Conservation (phyloP, 2,329 filamentous ascomycete genomes). For the Dendrostoma leiphaemia region DNA sequence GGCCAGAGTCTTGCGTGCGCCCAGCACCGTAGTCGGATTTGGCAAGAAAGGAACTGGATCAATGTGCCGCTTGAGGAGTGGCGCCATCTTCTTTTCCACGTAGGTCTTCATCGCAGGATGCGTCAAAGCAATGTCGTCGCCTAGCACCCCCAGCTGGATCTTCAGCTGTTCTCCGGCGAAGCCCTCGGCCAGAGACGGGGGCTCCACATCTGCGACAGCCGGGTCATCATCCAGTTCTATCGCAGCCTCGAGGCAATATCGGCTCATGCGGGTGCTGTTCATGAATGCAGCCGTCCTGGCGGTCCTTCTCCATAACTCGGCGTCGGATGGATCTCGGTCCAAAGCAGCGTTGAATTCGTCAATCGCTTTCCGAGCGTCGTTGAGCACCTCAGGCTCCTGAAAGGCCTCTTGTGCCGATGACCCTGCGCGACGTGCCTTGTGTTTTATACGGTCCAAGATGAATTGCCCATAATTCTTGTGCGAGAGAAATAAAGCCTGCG, state of each 20-base stretch:
- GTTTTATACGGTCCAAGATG: constrained; percentile 70
- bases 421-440: constrained; percentile 38
- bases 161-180: constrained; percentile 63
- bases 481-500: constrained; percentile 87
- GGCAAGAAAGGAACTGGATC: constrained; percentile 64
- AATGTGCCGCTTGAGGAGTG: constrained; percentile 50
- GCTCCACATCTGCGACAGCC: constrained; percentile 58
- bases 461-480: constrained; percentile 97
- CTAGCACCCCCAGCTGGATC: constrained; percentile 49
- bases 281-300: constrained; percentile 59
- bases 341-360: constrained; percentile 58
- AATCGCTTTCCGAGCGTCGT: constrained; percentile 45
- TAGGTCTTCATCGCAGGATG: constrained; percentile 62
- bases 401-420: constrained; percentile 31
- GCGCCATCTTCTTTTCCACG: constrained; percentile 48
- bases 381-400: constrained; percentile 33
- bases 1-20: constrained; percentile 26
- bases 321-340: constrained; percentile 65
- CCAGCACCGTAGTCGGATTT: constrained; percentile 43
- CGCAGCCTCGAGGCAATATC: constrained; percentile 64
- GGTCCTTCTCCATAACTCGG: constrained; percentile 62
- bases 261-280: constrained; percentile 53
- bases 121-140: constrained; percentile 54
- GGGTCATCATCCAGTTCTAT: constrained; percentile 68
- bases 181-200: constrained; percentile 61